A percentile compares a stretch with the other conserved stretches of the same genome.
Evolutionary conservation across 2,329 filamentous ascomycete genomes (phyloP).

Genomic region (Fusarium hostae): DNA sequence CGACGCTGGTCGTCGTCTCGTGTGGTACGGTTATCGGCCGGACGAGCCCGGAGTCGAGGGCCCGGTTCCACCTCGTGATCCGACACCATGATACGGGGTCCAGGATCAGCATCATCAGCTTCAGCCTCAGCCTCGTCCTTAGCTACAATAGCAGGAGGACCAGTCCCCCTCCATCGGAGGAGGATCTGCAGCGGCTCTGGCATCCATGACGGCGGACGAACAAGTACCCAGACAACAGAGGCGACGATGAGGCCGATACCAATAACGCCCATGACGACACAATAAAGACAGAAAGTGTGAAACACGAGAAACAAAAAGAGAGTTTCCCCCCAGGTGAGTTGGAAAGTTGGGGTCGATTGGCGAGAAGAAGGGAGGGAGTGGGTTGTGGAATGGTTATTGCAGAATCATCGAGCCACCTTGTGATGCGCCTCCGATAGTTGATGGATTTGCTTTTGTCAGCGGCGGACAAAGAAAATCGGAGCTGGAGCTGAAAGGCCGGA

Average conservation of each 20-base stretch:
- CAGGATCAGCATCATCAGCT: conserved; percentile 27
- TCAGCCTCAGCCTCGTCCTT: conserved; percentile 10
- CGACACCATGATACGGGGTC: conserved; percentile 35
- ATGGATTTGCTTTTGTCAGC: conserved; percentile 32
- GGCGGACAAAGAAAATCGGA: conserved; percentile 27
- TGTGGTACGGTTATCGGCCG: conserved; percentile 40
- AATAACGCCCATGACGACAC: conserved; percentile 62
- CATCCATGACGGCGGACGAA: conserved; percentile 64
- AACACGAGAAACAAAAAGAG: conserved; percentile 10
- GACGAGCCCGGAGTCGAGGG: conserved; percentile 40
- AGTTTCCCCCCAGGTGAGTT: conserved; percentile 11
- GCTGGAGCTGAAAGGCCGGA: conserved; percentile 24
- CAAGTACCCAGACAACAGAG: conserved; percentile 66
- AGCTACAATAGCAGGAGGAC: conserved; percentile 13
- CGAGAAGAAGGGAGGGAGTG: conserved; percentile 28
- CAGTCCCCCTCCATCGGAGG: conserved; percentile 37
- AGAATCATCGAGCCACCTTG: conserved; percentile 45
- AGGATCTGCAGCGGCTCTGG: conserved; percentile 43
- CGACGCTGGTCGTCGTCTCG: conserved; percentile 7
- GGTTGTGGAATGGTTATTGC: conserved; percentile 47
- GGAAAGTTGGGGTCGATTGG: conserved; percentile 26
- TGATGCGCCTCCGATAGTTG: not conserved
- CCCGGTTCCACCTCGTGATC: conserved; percentile 43
- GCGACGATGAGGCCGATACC: conserved; percentile 72
- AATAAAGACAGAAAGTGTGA: not conserved